These are phyloP conservation scores for Leucogyrophana mollusca DNA, from an alignment of 768 basidiomycete species.

Conservation along the genomic window DNA sequence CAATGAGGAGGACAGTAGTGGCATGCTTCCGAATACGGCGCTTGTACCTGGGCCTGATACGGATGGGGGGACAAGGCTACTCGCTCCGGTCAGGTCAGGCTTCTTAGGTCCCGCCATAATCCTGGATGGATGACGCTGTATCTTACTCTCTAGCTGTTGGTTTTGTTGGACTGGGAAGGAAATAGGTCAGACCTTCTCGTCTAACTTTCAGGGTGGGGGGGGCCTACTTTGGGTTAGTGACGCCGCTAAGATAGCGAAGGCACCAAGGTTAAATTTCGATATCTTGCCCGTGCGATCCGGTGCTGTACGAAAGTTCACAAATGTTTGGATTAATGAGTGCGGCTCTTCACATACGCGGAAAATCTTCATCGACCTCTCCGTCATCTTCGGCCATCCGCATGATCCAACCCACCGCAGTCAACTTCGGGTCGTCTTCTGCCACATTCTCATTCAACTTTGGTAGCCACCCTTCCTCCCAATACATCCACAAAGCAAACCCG, in stretches of 20 bases:
- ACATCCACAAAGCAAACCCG: conserved; percentile 88
- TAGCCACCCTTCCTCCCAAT: conserved; percentile 85
- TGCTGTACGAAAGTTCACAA: conserved; percentile 47
- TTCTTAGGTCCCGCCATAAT: conserved; percentile 62
- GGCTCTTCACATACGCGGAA: conserved; percentile 66
- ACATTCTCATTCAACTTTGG: conserved; percentile 74
- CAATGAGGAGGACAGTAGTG: conserved; percentile 61
- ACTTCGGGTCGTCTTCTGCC: conserved; percentile 59
- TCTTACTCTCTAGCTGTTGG: conserved; percentile 71
- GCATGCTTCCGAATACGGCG: conserved; percentile 47
- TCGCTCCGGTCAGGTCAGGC: conserved; percentile 41
- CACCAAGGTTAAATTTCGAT: conserved; percentile 84
- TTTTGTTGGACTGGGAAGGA: conserved; percentile 67
- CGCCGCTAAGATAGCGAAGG: conserved; percentile 86
- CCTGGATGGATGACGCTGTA: conserved; percentile 75
- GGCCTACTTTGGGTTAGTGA: conserved; percentile 63
- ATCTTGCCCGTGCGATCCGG: conserved; percentile 87
- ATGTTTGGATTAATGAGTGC: neutral
- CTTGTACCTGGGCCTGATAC: conserved; percentile 41
- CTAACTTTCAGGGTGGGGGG: neutral
- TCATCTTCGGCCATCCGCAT: conserved; percentile 94
- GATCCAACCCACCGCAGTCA: conserved; percentile 88
- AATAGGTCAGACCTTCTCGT: conserved; percentile 1
- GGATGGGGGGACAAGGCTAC: conserved; percentile 38
- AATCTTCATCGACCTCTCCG: conserved; percentile 98